phyloP scores from a whole-genome alignment of 805 yeast species.

The Kluyveromyces lactis region DNA sequence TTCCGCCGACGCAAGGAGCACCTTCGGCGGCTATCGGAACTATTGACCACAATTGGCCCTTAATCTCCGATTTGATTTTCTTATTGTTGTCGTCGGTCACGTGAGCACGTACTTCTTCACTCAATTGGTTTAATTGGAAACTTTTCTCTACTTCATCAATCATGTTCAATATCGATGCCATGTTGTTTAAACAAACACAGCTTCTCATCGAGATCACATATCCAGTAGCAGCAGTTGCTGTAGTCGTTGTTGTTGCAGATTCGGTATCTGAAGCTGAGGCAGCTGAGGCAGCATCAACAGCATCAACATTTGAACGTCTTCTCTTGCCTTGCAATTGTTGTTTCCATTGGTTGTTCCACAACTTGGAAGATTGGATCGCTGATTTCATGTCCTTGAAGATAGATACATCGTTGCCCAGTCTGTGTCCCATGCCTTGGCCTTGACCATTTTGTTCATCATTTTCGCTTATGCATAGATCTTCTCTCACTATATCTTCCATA shows the following conservation, averaged over 20 bases:
- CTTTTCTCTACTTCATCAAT: slow-evolving; percentile 45
- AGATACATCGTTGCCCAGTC: slow-evolving; percentile 30
- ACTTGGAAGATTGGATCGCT: slow-evolving; percentile 35
- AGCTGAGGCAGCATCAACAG: too few species aligned
- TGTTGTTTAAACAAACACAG: slow-evolving; percentile 69
- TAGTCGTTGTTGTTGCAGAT: neutral
- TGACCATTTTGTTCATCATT: slow-evolving; percentile 15
- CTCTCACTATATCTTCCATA: slow-evolving; percentile 28
- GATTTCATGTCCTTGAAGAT: slow-evolving; percentile 42
- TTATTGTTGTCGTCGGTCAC: neutral
- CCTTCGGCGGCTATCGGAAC: slow-evolving; percentile 1
- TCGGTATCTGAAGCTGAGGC: neutral
- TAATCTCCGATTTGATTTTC: neutral
- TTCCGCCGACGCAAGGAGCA: neutral
- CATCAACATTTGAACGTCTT: too few species aligned
- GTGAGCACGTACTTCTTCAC: slow-evolving; percentile 27
- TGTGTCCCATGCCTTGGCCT: neutral
- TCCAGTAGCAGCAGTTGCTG: neutral
- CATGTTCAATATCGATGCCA: slow-evolving; percentile 43
- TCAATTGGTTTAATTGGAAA: slow-evolving; percentile 48
- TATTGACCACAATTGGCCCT: slow-evolving; percentile 5
- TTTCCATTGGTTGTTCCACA: slow-evolving; percentile 6
- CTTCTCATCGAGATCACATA: slow-evolving; percentile 30
- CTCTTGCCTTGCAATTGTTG: neutral
- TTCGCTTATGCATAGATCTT: slow-evolving; percentile 30